phyloP scores from a whole-genome alignment of 2,329 filamentous ascomycete species.

The Xylariaceae sp. region DNA sequence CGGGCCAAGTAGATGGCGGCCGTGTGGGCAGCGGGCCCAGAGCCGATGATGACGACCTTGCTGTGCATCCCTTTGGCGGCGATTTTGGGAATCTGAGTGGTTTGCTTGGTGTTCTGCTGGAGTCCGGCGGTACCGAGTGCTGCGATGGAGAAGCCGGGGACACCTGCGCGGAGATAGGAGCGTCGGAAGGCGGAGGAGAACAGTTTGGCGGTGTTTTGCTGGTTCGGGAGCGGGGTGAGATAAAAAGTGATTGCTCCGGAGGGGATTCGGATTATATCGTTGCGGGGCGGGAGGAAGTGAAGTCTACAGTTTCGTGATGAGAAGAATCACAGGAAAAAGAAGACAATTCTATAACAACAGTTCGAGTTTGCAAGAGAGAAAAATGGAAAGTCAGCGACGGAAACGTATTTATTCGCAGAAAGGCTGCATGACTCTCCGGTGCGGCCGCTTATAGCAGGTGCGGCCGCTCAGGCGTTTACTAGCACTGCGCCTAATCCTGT shows the following conservation, averaged over 20 bases:
- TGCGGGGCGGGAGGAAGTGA: not conserved
- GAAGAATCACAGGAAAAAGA: not conserved
- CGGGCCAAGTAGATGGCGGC: slow-evolving; percentile 94
- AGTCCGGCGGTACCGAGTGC: slow-evolving; percentile 62
- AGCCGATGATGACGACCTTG: slow-evolving; percentile 90
- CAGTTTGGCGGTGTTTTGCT: slow-evolving; percentile 66
- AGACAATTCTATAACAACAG: not conserved
- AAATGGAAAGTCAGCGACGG: not conserved
- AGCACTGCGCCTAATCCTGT: not conserved
- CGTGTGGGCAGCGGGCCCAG: slow-evolving; percentile 94
- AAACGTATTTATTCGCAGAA: not conserved
- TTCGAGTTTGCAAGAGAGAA: not conserved
- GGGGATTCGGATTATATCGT: not conserved
- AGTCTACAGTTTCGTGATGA: not conserved
- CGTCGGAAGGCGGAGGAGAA: slow-evolving; percentile 79
- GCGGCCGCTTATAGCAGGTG: not conserved
- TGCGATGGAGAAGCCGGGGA: slow-evolving; percentile 66
- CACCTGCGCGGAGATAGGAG: slow-evolving; percentile 64
- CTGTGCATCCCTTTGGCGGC: slow-evolving; percentile 71
- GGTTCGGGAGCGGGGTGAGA: not conserved
- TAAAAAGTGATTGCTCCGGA: not conserved
- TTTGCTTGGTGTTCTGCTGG: slow-evolving; percentile 40
- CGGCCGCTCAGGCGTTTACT: not conserved
- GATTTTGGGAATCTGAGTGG: slow-evolving; percentile 36
- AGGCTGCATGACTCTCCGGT: not conserved